A percentile compares a stretch with the other conserved stretches of the same genome.
phyloP scores from a whole-genome alignment of 768 basidiomycete genomes.

The Neoboletus brunneissimus region DNA sequence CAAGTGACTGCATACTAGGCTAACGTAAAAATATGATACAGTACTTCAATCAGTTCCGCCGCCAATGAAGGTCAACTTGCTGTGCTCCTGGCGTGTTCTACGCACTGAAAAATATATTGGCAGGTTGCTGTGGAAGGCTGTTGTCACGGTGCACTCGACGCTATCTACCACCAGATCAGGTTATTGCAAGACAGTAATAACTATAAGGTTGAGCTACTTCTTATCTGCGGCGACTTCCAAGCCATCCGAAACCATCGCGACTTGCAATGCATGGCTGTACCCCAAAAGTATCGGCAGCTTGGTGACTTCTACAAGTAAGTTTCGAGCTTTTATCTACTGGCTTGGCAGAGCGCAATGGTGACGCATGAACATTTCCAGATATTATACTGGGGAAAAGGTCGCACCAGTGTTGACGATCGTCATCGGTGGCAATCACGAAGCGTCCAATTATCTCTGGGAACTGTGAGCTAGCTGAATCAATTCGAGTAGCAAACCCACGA shows the following conservation, averaged over 20 bases:
- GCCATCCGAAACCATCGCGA: constrained; percentile 85
- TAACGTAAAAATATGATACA: constrained; percentile 2
- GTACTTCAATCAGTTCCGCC: background rate
- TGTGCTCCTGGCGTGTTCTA: background rate
- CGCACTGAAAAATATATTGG: constrained; percentile 2
- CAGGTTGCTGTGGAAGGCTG: constrained; percentile 92
- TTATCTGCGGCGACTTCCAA: constrained; percentile 96
- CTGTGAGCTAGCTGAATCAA: constrained; percentile 51
- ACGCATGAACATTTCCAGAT: constrained; percentile 43
- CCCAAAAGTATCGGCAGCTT: constrained; percentile 80
- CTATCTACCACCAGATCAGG: constrained; percentile 73
- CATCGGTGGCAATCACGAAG: constrained; percentile 98
- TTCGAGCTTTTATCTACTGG: background rate
- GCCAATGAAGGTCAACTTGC: constrained; percentile 25
- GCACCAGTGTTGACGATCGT: constrained; percentile 90
- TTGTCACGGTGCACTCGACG: constrained; percentile 90
- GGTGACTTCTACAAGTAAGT: constrained; percentile 79
- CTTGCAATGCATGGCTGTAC: constrained; percentile 87
- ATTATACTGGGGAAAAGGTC: constrained; percentile 79
- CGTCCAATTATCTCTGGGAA: constrained; percentile 96
- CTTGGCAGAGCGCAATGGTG: background rate
- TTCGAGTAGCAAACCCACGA: constrained; percentile 1
- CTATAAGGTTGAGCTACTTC: constrained; percentile 76
- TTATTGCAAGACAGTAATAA: constrained; percentile 57
- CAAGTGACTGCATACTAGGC: background rate